Base-by-base conservation (phyloP, 805 yeast species). In the Myxozyma sirexii region DNA sequence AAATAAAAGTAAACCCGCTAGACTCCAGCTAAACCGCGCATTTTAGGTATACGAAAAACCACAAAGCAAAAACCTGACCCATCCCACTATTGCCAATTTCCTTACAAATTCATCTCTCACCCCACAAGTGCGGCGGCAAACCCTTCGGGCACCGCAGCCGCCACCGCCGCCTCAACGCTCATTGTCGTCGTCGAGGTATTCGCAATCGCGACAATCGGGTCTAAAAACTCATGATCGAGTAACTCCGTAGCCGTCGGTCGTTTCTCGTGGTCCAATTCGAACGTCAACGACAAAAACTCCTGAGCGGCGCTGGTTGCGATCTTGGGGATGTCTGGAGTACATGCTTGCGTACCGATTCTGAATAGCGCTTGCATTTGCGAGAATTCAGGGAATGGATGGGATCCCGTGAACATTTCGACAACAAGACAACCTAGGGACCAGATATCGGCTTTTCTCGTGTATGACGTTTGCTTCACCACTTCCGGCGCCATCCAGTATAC, bases 401-500 rank as follows among this genome's bases (percentile, higher is more conserved):
- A 84, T 1, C 97, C 98, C 0, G 99, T 91, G 68, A 90, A 86
- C 96, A 94, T 91, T 73, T 94, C 99, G 35, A 94, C 86, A 13
- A 93, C 82, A 26, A 94, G 80, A 72, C 98, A 94, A 0, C 98
- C 99, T 8, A 96, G 87, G 0, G 97, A 90, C 99, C 99, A 94
- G 26, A 94, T 90, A 72, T 94, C 99, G 0, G 97, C 96, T 73
- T 90, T 90, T 39, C 87, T 85, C 1, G 98, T 93, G 54, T 93
- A 89, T 0, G 91, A 89, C 1, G 89, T 86, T 70, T 92, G 97
- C 69, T 91, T 90, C 17, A 94, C 98, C 7, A 94, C 98, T 72
- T 94, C 99, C 0, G 99, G 99, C 0, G 99, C 98, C 99, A 94
- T 94, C 98, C 99, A 94, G 71, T 87, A 94, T 0, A 93, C 91